phyloP scores from a whole-genome alignment of 352 stramenopile genomes.

The Detonula confervacea region DNA sequence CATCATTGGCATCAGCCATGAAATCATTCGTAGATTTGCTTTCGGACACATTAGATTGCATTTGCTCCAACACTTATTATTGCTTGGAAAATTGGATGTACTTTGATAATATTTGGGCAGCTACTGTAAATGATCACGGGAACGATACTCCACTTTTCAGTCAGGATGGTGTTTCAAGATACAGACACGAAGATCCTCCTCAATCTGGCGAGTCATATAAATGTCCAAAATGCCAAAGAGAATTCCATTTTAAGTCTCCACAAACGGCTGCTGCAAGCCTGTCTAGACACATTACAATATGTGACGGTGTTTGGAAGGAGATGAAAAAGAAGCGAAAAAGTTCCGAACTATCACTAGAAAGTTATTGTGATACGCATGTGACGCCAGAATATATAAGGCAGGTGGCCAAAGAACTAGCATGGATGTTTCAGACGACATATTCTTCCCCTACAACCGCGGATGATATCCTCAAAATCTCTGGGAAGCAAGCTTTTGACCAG shows the following conservation, averaged over 20 bases:
- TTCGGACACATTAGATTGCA: not conserved
- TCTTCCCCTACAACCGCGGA: not conserved
- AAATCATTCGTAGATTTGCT: conserved; percentile 19
- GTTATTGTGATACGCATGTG: not conserved
- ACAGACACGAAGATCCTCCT: not conserved
- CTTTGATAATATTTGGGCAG: conserved; percentile 26
- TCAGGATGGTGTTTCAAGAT: not conserved
- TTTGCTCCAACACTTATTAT: conserved; percentile 15
- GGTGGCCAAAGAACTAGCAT: conserved; percentile 27
- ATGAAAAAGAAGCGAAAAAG: not conserved
- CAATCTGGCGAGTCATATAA: not conserved
- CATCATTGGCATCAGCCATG: not conserved
- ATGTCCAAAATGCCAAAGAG: not conserved
- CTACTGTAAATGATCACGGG: not conserved
- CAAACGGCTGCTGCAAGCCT: not conserved
- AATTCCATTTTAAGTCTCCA: not conserved
- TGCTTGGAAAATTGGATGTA: conserved; percentile 20
- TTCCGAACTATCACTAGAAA: not conserved
- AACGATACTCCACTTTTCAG: not conserved
- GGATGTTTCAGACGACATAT: conserved; percentile 5
- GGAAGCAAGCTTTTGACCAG: conserved; percentile 11
- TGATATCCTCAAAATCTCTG: not conserved
- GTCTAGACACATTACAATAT: not conserved
- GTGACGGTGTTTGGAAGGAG: not conserved
- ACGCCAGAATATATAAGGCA: conserved; percentile 1